Evolutionary conservation across 2,329 filamentous ascomycete genomes (phyloP).

Genomic region (Neonectria faginata): DNA sequence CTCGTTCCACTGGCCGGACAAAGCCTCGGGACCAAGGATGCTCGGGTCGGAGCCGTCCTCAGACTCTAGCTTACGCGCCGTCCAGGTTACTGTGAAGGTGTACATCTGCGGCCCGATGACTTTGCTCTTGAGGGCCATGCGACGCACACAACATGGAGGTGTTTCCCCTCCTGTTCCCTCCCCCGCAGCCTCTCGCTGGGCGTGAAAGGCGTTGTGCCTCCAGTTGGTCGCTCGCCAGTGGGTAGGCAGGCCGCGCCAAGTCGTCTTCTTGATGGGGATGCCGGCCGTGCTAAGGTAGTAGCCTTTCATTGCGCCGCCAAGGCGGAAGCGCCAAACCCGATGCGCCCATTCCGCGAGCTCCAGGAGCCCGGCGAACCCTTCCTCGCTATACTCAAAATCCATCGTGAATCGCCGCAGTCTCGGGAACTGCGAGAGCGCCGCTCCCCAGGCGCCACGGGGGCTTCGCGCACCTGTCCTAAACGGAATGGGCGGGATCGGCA

Average conservation of each 20-base stretch:
- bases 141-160: slow-evolving; percentile 13
- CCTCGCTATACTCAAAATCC: slow-evolving; percentile 27
- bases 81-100: slow-evolving; percentile 29
- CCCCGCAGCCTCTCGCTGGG: neutral
- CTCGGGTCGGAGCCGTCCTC: slow-evolving; percentile 20
- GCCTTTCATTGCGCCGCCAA: slow-evolving; percentile 29
- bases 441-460: slow-evolving; percentile 21
- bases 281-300: slow-evolving; percentile 29
- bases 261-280: slow-evolving; percentile 18
- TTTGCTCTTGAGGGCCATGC: neutral
- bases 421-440: slow-evolving; percentile 18
- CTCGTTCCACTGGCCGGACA: slow-evolving; percentile 17
- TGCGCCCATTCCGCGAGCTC: slow-evolving; percentile 30
- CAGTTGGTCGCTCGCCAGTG: slow-evolving; percentile 15
- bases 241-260: slow-evolving; percentile 21
- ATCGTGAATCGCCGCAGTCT: slow-evolving; percentile 25
- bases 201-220: slow-evolving; percentile 8
- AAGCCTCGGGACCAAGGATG: slow-evolving; percentile 7
- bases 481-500: slow-evolving; percentile 24
- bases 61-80: slow-evolving; percentile 22
- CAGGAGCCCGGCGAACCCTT: slow-evolving; percentile 7
- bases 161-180: neutral
- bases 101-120: slow-evolving; percentile 27
- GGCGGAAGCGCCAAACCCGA: slow-evolving; percentile 32
- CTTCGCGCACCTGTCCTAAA: slow-evolving; percentile 9